Evolutionary conservation across 805 yeast genomes (phyloP), one percentile per base, ranked within the genome.

Genomic region (Candida taoyuanica): DNA sequence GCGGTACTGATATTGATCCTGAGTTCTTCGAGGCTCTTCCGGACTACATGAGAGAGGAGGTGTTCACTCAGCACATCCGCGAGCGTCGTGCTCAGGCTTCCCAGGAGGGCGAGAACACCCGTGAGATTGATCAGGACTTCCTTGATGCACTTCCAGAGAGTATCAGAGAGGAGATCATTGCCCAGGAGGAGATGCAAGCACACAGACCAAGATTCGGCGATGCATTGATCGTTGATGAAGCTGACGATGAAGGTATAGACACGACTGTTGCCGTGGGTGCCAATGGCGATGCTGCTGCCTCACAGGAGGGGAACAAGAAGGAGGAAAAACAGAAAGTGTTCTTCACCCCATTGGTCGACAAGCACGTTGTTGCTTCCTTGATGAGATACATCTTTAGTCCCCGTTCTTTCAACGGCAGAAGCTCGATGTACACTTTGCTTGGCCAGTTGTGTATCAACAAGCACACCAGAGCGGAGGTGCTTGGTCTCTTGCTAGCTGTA

Each of bases 11-110:
- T 38, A 86, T 89, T 42, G 97, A 89, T 61, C 95, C 95, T 0
- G 91, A 85, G 48, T 89, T 87, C 56, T 67, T 89, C 43, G 83
- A 81, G 50, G 96, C 96, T 0, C 68, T 89, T 26, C 97, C 97
- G 0, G 95, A 86, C 31, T 93, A 85, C 37, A 84, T 89, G 85
- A 68, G 96, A 34, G 95, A 87, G 46, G 96, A 89, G 53, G 97
- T 88, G 0, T 79, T 85, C 54, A 76, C 89, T 0, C 91, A 87
- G 46, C 95, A 88, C 53, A 66, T 87, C 6, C 66, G 88, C 29
- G 93, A 85, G 48, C 67, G 89, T 42, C 68, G 93, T 43, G 81
- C 68, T 31, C 76, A 67, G 64, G 85, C 73, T 2, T 56, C 63
- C 12, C 53, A 60, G 29, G 63, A 44, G 55, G 67, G 76, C 1